Evolutionary conservation across 139 green algal genomes (phyloP), one percentile per base, ranked within the genome.

Genomic region (Axilococcus clingmanii): DNA sequence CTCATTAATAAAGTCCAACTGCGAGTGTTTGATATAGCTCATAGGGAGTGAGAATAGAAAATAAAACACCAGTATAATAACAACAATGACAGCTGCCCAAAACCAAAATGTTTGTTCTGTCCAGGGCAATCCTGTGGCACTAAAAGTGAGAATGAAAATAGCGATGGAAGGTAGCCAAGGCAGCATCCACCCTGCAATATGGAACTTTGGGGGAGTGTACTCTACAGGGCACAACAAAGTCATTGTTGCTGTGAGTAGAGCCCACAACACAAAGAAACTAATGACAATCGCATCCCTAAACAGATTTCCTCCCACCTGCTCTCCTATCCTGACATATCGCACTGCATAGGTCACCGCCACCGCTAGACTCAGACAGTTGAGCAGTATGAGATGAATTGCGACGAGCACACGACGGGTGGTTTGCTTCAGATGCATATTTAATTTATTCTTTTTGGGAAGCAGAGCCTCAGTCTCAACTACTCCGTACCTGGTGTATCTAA

Each of bases 1-100:
- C 17, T 27, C 28, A 2, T 52, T 31, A 14, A 24, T 23, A 11
- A 7, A 27, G 7, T 57, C 55, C 3, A 52, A 34, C 28, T 29
- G 34, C 29, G 38, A 50, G 30, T 63, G 63, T 16, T 44, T 42
- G 30, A 71, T 65, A 55, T 71, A 71, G 22, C 28, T 52, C 48
- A 71, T 53, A 20, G 63, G 63, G 48, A 71, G 34, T n/a, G 25
- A 48, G 44, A 62, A 66, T 6, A 71, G 32, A n/a, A 71, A 29
- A 34, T 71, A 71, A 30, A 68, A 3, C 2, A 61, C 5, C 1
- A 71, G n/a, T 0, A 23, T 41, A 8, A 48, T 15, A n/a, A 19
- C 40, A 2, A 48, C 0, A 32, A 48, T 30, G 40, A 48, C 25
- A n/a, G 19, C 19, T 22, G 27, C 19, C 3, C 19, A 48, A 22